Base-by-base conservation (phyloP, 108 stramenopile genomes). In the Nannochloropsis gaditana region DNA sequence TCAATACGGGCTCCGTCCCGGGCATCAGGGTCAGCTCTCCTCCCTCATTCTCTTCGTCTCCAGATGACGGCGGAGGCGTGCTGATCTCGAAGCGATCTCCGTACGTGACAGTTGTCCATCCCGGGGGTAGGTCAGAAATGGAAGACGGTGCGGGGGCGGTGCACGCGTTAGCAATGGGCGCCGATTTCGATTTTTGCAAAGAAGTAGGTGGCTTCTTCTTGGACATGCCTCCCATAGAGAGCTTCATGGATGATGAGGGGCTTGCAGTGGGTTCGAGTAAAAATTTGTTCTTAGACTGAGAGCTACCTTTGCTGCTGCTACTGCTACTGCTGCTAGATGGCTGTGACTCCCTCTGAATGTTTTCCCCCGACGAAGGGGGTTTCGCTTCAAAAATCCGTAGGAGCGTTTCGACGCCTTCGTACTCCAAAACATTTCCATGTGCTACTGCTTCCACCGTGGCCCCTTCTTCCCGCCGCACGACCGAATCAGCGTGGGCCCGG, bases 371-470 rank as follows among this genome's bases (percentile, higher is more conserved):
- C 15, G 4, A 15, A 6, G 15, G 0, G n/a, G 5, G 19, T n/a
- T 73, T n/a, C 15, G 6, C 15, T 3, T 15, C 59, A 8, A 73
- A 73, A 73, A 43, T 31, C 9, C 79, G 45, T 3, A 80, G 31
- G 9, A 45, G 44, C 19, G 79, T 80, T 0, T 85, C 84, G 15
- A 79, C 84, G 42, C 45, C 84, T 3, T 45, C 79, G 19, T 87
- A 80, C 80, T 83, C 83, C 17, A 87, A 73, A 5, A 80, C 19
- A 17, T 83, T 44, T 41, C 83, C 86, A 11, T 44, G 80, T n/a
- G 19, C 42, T 44, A 80, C 21, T 21, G 86, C 86, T 19, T 83
- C 79, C 41, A 44, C 50, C 73, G 43, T 79, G 45, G 79, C 73
- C 31, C 44, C 82, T 5, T 31, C 80, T 11, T 87, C 83, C n/a